These are phyloP conservation scores for Pestalotiopsis sp. DNA, from an alignment of 2,329 filamentous ascomycete genomes.

Conservation along the genomic window DNA sequence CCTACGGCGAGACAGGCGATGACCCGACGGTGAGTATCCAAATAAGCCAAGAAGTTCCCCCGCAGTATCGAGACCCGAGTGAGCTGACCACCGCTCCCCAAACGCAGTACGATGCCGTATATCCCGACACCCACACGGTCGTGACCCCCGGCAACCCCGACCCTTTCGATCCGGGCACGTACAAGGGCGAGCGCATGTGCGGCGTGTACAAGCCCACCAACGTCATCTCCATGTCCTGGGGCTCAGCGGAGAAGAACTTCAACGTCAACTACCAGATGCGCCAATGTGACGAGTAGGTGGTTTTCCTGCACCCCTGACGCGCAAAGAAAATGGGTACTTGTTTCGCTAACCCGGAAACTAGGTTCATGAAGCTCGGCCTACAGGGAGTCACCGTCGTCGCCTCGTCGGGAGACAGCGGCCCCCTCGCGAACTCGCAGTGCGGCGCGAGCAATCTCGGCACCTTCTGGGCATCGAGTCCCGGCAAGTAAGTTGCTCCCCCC, in stretches of 20 bases:
- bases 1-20: slow-evolving; percentile 51
- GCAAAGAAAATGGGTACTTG: not conserved
- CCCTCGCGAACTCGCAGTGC: slow-evolving; percentile 11
- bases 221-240: slow-evolving; percentile 55
- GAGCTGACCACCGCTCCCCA: not conserved
- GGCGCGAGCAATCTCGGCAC: slow-evolving; percentile 1
- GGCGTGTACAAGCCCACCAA: slow-evolving; percentile 45
- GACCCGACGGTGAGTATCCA: slow-evolving; percentile 23
- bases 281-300: slow-evolving; percentile 50
- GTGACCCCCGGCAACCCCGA: slow-evolving; percentile 36
- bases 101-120: slow-evolving; percentile 41
- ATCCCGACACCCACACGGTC: slow-evolving; percentile 34
- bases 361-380: slow-evolving; percentile 47
- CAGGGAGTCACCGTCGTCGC: slow-evolving; percentile 15
- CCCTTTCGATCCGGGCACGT: slow-evolving; percentile 38
- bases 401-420: slow-evolving; percentile 16
- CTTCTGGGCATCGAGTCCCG: not conserved
- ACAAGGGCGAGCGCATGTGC: slow-evolving; percentile 44
- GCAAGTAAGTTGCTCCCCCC: not conserved
- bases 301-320: not conserved
- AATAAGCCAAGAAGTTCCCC: not conserved
- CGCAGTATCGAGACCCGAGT: not conserved
- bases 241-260: slow-evolving; percentile 50
- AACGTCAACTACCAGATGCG: slow-evolving; percentile 47
- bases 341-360: not conserved